Base-by-base conservation (phyloP, 495 filamentous ascomycete species). In the Pyrenopolyporus hunteri region DNA sequence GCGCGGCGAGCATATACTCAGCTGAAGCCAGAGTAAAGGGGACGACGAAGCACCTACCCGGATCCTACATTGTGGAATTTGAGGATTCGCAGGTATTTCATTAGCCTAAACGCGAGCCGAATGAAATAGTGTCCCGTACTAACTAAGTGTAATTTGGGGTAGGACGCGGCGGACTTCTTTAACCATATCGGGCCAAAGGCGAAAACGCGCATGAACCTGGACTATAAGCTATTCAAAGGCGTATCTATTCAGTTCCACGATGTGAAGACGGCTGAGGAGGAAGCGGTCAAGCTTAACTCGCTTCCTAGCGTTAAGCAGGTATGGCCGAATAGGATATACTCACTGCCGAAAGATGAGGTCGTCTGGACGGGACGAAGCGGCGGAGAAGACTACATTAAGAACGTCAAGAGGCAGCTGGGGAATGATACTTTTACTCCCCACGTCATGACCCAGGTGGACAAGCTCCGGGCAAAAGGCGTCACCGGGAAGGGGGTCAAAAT, bases 21-120 rank as follows among this genome's bases (percentile, higher is more conserved):
- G 55, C 64, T 14, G 58, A 69, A 52, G 69, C 69, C 6, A 71
- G 39, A 33, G 37, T 62, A 33, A 29, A 39, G 26, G 39, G 52
- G 19, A 13, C 57, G 57, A 47, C 46, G 40, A 59, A 43, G 54
- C 39, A 69, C 26, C 59, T 81, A 44, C 63, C 75, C 14, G 78
- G 78, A 10, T 76, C 76, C 4, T 81, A 79, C 66, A 78, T 81
- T 56, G 72, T 81, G 40, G 78, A 81, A 57, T 80, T 79, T 59
- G 76, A 79, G 40, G 72, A 76, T 37, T 69, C 73, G 43, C 67
- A 73, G 67, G 78, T 80, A 70, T 63, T 71, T 50, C n/a, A n/a
- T n/a, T 53, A 49, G 32, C 40, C 45, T 58, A 16, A 48, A 29
- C 39, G 10, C 19, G 35, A 3, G 6, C 31, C 42, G 6, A 22